These are phyloP conservation scores for Trypanosoma mega DNA, from an alignment of 208 protist species.

Conservation along the genomic window DNA sequence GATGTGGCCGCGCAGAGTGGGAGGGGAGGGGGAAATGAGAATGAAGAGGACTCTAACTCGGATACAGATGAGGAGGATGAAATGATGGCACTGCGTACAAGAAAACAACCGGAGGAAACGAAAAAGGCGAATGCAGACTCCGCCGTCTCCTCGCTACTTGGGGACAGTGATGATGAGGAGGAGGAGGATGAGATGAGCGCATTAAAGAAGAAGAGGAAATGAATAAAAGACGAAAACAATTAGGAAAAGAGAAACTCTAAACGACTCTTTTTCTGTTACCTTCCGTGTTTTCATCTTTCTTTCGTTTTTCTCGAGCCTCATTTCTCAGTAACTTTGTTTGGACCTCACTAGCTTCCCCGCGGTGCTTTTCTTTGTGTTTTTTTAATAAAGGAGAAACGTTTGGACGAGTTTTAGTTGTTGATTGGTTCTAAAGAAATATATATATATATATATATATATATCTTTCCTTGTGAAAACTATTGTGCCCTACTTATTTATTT, in stretches of 20 bases:
- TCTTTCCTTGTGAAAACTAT: too few species aligned
- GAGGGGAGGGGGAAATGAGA: constrained; percentile 7
- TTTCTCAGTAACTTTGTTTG: too few species aligned
- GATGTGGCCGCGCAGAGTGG: constrained; percentile 19
- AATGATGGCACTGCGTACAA: constrained; percentile 30
- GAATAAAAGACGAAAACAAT: constrained; percentile 8
- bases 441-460: constrained; percentile 14
- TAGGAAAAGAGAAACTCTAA: too few species aligned
- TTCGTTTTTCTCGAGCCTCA: too few species aligned
- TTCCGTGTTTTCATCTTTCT: too few species aligned
- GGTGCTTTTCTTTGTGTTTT: too few species aligned
- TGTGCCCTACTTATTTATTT: too few species aligned
- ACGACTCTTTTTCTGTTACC: too few species aligned
- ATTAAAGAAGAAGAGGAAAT: constrained; percentile 20
- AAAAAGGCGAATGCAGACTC: neutral
- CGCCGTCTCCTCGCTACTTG: neutral
- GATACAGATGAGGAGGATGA: constrained; percentile 33
- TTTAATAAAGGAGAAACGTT: too few species aligned
- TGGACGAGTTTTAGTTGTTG: too few species aligned
- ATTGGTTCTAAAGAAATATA: neutral
- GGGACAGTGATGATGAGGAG: constrained; percentile 28
- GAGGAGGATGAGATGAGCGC: constrained; percentile 50
- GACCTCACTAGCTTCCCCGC: too few species aligned
- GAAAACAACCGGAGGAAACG: constrained; percentile 1
- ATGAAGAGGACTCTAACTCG: neutral